Evolutionary conservation across 768 basidiomycete species (phyloP).

Genomic region (Hebeloma cylindrosporum): DNA sequence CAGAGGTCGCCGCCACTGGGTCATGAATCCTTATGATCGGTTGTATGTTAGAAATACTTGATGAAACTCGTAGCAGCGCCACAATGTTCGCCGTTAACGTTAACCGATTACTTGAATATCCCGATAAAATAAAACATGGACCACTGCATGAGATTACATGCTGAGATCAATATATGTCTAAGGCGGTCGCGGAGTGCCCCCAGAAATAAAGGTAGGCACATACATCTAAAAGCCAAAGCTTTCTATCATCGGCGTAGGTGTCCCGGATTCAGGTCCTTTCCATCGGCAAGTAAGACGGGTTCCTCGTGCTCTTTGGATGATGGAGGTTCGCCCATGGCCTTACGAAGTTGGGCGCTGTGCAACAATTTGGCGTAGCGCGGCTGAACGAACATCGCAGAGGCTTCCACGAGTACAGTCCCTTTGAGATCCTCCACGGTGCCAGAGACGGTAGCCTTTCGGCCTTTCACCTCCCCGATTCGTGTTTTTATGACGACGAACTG

Average conservation of each 20-base stretch:
- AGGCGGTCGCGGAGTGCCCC: not conserved
- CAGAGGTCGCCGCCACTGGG: too few species aligned
- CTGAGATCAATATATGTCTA: not conserved
- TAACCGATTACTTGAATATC: too few species aligned
- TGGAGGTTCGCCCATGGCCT: conserved; percentile 64
- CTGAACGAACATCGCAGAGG: conserved; percentile 80
- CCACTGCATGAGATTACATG: too few species aligned
- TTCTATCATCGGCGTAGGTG: conserved; percentile 23
- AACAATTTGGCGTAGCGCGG: conserved; percentile 84
- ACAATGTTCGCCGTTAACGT: too few species aligned
- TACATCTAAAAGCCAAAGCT: not conserved
- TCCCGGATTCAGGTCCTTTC: conserved; percentile 31
- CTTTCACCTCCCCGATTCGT: conserved; percentile 61
- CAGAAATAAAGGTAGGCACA: not conserved
- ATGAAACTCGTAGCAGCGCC: too few species aligned
- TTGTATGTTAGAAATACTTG: too few species aligned
- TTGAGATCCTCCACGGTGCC: conserved; percentile 77
- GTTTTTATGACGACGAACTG: conserved; percentile 87
- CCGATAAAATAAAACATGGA: too few species aligned
- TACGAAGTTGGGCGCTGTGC: conserved; percentile 54
- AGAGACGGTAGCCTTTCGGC: conserved; percentile 73
- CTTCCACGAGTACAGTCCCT: conserved; percentile 83
- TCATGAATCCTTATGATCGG: too few species aligned
- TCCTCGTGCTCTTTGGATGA: conserved; percentile 26
- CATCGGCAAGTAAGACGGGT: conserved; percentile 41